Evolutionary conservation across 177 flowering plant genomes (phyloP).

Genomic region (Telopea speciosissima): DNA sequence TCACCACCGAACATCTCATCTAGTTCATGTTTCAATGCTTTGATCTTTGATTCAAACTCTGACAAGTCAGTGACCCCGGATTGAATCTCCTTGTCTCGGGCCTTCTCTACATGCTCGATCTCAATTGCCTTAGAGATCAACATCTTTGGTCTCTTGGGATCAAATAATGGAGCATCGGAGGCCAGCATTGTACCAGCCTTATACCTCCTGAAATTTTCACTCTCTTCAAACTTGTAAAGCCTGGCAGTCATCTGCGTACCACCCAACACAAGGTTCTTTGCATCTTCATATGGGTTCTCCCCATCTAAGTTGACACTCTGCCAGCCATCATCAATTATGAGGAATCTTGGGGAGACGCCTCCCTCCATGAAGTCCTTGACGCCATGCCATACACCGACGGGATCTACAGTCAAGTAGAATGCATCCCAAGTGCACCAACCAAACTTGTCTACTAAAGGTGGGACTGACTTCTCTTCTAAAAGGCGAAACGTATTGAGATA

Average conservation of each 20-base stretch:
- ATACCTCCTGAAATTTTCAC: constrained; percentile 61
- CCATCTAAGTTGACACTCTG: constrained; percentile 32
- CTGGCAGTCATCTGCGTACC: constrained; percentile 84
- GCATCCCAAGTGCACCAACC: constrained; percentile 99
- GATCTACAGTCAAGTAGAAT: constrained; percentile 78
- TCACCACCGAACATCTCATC: constrained; percentile 44
- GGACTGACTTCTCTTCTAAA: constrained; percentile 69
- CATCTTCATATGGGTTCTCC: constrained; percentile 45
- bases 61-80: constrained; percentile 44
- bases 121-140: constrained; percentile 64
- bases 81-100: constrained; percentile 31
- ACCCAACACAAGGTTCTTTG: constrained; percentile 64
- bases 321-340: constrained; percentile 91
- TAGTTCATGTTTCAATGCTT: constrained; percentile 36
- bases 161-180: constrained; percentile 53
- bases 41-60: constrained; percentile 27
- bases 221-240: constrained; percentile 48
- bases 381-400: constrained; percentile 72
- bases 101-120: constrained; percentile 60
- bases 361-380: constrained; percentile 60
- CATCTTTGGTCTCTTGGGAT: constrained; percentile 57
- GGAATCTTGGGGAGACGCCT: constrained; percentile 81
- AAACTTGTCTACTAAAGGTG: constrained; percentile 79
- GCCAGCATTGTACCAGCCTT: constrained; percentile 45
- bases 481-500: constrained; percentile 72